Base-by-base conservation (phyloP, 306 rosid species). In the Phaseolus lunatus region DNA sequence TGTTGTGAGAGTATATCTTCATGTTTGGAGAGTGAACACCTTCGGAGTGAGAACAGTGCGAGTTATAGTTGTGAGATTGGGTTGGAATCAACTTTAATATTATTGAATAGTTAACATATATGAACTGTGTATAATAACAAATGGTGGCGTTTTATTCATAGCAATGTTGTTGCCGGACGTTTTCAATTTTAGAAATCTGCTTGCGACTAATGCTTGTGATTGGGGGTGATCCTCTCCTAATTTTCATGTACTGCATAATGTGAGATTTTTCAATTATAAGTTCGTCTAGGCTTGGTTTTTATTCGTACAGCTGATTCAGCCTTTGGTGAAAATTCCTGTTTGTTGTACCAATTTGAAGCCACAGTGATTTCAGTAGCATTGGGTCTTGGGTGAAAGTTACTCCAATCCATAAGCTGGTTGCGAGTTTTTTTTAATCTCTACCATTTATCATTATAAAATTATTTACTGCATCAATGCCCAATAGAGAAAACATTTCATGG, bases 131-230 rank as follows among this genome's bases (percentile, higher is more conserved):
- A 31, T 31, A 31, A n/a, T n/a, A n/a, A n/a, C n/a, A n/a, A n/a
- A n/a, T n/a, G n/a, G n/a, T n/a, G n/a, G n/a, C n/a, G n/a, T n/a
- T n/a, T n/a, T n/a, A n/a, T n/a, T n/a, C n/a, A 31, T 31, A 31
- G 4, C 58, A 37, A 39, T 49, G 48, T 39, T 33, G 65, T 41
- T 48, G 50, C 62, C 29, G 2, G 7, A 7, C 41, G 3, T 8
- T 64, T 63, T 33, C 72, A 64, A 2, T 22, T 8, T 13, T 64
- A 8, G 18, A 47, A 63, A 12, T 12, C 11, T 48, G 22, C n/a
- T 48, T 62, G 24, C 63, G 29, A 52, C 63, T 31, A 47, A 9
- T 52, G 77, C 67, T 41, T 54, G 52, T 37, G 29, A 33, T 59
- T 39, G 43, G 24, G 71, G 39, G 22, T 39, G 14, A 12, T 12